A percentile compares a stretch with the other conserved stretches of the same genome.
phyloP scores from a whole-genome alignment of 176 grass and related monocot genomes.

The Bromus sterilis region DNA sequence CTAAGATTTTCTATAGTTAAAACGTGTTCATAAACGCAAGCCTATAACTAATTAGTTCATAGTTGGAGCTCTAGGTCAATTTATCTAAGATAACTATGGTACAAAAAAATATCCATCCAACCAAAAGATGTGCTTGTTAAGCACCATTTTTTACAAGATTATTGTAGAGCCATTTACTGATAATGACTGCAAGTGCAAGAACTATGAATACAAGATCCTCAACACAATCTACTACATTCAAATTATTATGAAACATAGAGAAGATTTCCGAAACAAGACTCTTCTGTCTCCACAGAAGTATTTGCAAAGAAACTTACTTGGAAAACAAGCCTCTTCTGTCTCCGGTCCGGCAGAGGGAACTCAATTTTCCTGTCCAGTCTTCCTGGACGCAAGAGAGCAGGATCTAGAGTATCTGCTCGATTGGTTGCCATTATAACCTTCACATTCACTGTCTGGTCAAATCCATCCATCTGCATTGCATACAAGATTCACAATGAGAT shows the following conservation, averaged over 20 bases:
- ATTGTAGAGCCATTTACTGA: neutral
- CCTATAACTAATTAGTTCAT: neutral
- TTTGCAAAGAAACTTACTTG: constrained; percentile 53
- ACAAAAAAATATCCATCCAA: neutral
- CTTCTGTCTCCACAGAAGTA: constrained; percentile 69
- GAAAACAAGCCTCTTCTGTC: constrained; percentile 95
- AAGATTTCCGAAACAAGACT: constrained; percentile 26
- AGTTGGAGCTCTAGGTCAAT: neutral
- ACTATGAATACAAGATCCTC: neutral
- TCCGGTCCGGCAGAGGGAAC: constrained; percentile 89
- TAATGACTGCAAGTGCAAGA: neutral
- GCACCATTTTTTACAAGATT: neutral
- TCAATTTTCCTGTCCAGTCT: constrained; percentile 96
- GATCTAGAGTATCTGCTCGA: constrained; percentile 90
- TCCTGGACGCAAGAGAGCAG: constrained; percentile 88
- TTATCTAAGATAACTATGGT: too few species aligned
- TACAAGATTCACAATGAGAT: neutral
- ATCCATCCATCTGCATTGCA: constrained; percentile 93
- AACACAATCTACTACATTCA: neutral
- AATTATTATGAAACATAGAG: neutral
- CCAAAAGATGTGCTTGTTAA: neutral
- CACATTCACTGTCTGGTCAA: constrained; percentile 99
- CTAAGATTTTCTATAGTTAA: neutral
- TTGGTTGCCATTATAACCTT: constrained; percentile 99
- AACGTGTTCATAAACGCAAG: neutral